phyloP scores from a whole-genome alignment of 1,284 basidiomycete species.

The Cryptococcus depauperatus region DNA sequence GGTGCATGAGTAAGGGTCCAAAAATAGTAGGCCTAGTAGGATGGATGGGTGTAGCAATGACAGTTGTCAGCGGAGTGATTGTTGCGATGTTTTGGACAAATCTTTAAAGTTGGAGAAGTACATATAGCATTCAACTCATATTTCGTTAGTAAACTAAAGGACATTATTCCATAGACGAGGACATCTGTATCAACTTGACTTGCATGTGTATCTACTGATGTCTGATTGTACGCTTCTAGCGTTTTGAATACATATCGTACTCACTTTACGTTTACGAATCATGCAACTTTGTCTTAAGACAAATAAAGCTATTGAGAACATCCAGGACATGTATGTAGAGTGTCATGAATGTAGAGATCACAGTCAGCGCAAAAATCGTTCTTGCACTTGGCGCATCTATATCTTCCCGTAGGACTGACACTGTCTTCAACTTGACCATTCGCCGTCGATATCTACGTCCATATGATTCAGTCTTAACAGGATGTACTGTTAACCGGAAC shows the following conservation, averaged over 20 bases:
- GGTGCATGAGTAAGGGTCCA: background rate
- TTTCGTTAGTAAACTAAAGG: no score
- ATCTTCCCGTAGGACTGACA: slow-evolving; percentile 68
- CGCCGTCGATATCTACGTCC: slow-evolving; percentile 15
- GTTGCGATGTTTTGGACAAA: no score
- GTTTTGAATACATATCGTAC: no score
- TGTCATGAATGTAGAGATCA: slow-evolving; percentile 65
- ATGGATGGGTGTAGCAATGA: background rate
- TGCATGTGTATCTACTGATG: background rate
- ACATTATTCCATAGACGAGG: no score
- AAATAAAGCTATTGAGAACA: slow-evolving; percentile 39
- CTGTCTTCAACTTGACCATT: slow-evolving; percentile 52
- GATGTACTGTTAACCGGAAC: slow-evolving; percentile 18
- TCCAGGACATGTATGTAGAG: slow-evolving; percentile 61
- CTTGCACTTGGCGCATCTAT: slow-evolving; percentile 48
- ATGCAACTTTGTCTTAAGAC: no score
- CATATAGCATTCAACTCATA: no score
- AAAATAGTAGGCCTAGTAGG: background rate
- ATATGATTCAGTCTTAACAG: no score
- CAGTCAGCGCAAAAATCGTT: slow-evolving; percentile 61
- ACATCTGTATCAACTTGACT: no score
- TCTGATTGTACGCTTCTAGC: no score
- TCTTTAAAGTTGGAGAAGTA: no score
- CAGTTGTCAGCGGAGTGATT: background rate
- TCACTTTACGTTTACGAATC: no score